Conservation (phyloP, 2,329 filamentous ascomycete genomes). For the Aspergillus sp. region DNA sequence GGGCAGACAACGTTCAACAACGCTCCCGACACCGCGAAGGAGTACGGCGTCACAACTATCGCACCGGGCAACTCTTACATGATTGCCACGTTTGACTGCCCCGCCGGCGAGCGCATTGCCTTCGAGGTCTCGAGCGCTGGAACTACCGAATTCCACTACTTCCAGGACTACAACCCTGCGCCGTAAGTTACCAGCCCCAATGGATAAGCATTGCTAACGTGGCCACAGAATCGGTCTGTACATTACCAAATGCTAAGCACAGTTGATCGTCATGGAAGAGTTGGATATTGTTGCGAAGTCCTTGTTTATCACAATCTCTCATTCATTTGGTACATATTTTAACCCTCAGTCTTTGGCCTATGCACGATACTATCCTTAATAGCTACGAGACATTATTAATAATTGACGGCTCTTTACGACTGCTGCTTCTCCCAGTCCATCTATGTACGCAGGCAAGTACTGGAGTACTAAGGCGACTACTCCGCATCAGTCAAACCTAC, state of each 20-base stretch:
- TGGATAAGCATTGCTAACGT: slow-evolving; percentile 2
- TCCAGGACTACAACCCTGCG: slow-evolving; percentile 49
- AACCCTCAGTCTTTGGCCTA: no score
- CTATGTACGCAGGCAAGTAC: no score
- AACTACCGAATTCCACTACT: slow-evolving; percentile 44
- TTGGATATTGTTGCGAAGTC: no score
- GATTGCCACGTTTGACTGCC: slow-evolving; percentile 43
- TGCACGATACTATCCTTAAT: no score
- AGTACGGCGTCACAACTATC: slow-evolving; percentile 35
- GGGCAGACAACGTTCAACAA: slow-evolving; percentile 43
- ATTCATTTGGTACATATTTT: no score
- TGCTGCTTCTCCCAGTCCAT: no score
- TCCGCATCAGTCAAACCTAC: no score
- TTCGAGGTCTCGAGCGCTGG: slow-evolving; percentile 41
- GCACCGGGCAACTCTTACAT: slow-evolving; percentile 43
- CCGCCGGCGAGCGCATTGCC: slow-evolving; percentile 38
- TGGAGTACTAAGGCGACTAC: no score
- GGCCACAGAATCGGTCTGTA: slow-evolving; percentile 18
- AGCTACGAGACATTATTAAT: no score
- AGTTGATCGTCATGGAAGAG: no score
- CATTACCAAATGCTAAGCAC: slow-evolving; percentile 20
- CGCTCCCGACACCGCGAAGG: slow-evolving; percentile 32
- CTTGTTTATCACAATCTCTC: no score
- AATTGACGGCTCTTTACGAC: no score
- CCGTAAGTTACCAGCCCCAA: slow-evolving; percentile 17